These are phyloP conservation scores for Neurospora terricola DNA, from an alignment of 495 filamentous ascomycete genomes.

Conservation along the genomic window DNA sequence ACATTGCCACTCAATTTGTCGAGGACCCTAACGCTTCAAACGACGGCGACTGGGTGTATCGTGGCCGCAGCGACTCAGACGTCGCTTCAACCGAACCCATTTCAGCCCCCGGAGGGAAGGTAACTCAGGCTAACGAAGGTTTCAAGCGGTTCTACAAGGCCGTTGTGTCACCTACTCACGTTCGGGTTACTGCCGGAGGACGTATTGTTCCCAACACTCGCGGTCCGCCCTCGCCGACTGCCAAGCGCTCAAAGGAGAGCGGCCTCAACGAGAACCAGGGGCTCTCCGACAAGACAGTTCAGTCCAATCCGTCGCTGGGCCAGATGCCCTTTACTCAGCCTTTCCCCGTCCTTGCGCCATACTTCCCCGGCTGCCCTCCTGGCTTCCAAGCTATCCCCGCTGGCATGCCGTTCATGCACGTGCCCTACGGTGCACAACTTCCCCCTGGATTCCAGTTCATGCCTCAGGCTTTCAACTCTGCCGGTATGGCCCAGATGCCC, in stretches of 20 bases:
- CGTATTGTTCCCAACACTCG: constrained; percentile 48
- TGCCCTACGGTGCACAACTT: constrained; percentile 18
- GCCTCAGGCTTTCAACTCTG: constrained; percentile 6
- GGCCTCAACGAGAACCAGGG: constrained; percentile 9
- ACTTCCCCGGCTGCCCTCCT: constrained; percentile 17
- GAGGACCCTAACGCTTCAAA: constrained; percentile 3
- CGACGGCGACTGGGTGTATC: constrained; percentile 30
- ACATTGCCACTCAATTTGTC: not conserved
- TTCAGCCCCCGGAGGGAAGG: constrained; percentile 32
- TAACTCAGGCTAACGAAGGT: constrained; percentile 40
- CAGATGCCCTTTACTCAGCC: constrained; percentile 9
- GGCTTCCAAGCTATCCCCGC: constrained; percentile 20
- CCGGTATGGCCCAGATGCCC: constrained; percentile 2
- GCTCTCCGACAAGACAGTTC: constrained; percentile 6
- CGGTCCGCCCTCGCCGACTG: constrained; percentile 32
- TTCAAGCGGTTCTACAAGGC: constrained; percentile 48
- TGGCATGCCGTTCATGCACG: constrained; percentile 18
- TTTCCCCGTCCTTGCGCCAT: constrained; percentile 12
- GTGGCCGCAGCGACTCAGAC: constrained; percentile 31
- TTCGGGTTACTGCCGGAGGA: constrained; percentile 46
- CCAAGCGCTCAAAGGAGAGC: constrained; percentile 30
- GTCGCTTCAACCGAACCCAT: constrained; percentile 27
- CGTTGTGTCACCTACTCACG: constrained; percentile 44
- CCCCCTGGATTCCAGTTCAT: constrained; percentile 14
- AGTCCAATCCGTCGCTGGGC: constrained; percentile 7